Base-by-base conservation (phyloP, 768 basidiomycete species). In the Lactarius akahatsu region DNA sequence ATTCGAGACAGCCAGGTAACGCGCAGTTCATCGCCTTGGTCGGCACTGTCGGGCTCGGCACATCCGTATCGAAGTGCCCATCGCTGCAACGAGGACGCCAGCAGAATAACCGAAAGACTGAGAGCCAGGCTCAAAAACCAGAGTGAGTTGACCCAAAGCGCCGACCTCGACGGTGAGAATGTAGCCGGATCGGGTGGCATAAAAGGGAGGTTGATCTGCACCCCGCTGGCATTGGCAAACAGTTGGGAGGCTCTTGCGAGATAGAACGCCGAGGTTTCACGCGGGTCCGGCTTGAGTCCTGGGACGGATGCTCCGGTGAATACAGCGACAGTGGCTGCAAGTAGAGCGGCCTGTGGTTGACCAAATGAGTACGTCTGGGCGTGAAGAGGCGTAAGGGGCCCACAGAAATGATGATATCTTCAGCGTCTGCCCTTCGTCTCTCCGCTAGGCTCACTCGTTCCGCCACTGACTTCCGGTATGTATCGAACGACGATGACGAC, bases 71-170 rank as follows among this genome's bases (percentile, higher is more conserved):
- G 56, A 34, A 13, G 26, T 1, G 56, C 56, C 65, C 61, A 66
- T 43, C 61, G 45, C 30, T 57, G 56, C 23, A 36, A 23, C 13
- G 60, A 52, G 56, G 61, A 66, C 0, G 57, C 56, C 57, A 66
- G 30, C 57, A 66, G 20, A 11, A 66, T 66, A 0, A 57, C 62
- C 2, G 61, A 52, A 56, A 66, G 38, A 38, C 61, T 58, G 65
- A 66, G 30, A 10, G 56, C 57, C 16, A 66, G 50, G 57, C 65
- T 66, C 61, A 66, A 26, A 20, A 66, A 62, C 65, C 65, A 66
- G 40, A 50, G 16, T 34, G 61, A 62, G 47, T 66, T 66, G 47
- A 66, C 47, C 57, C 45, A 20, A 26, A 66, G 11, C 40, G 26
- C 56, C 16, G 56, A 50, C 4, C 0, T 62, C 23, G 61, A 26